Evolutionary conservation across 2,329 filamentous ascomycete species (phyloP), one percentile per base, ranked within the genome.

Genomic region (Aspergillus hiratsukae): DNA sequence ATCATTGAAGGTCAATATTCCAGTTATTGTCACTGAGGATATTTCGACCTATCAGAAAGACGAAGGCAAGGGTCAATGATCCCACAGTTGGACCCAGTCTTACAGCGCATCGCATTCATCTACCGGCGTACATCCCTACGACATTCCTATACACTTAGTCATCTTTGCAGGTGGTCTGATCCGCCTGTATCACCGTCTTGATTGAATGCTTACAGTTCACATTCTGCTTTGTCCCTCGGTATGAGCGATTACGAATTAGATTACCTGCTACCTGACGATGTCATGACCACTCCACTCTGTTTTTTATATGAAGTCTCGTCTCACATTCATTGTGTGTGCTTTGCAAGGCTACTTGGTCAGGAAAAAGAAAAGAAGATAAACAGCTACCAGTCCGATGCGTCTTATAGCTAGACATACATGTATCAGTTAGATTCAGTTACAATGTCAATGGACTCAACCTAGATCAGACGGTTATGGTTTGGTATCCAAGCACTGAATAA

Each of bases 1-100:
- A 7, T 7, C 43, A 4, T 4, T 51, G 1, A 57, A 60, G 17
- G 10, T 55, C 10, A 58, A 51, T 10, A 61, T 64, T 27, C 62
- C 62, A 21, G 54, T 63, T 9, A 65, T 65, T 14, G 60, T 64
- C 40, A 64, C 61, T 4, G 58, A 62, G 10, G 61, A 61, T 31
- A 49, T 21, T 23, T 35, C 49, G 11, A 14, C 19, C 10, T 19
- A 27, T 25, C 28, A 28, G 29, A 14, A 46, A 7, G 21, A 46
- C 27, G 43, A 25, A 27, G 21, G 21, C 21, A 23, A 46, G 19
- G 43, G 5, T 23, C 21, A 27, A 7, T 23, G 21, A 45, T 37
- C 17, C 31, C n/a, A 43, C 19, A 46, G 19, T 25, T 21, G 21
- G 10, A 25, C 14, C 43, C 17, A 11, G 14, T 17, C 31, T 17